Percentiles rank a stretch among this genome's conserved stretches.
Conservation (phyloP, 805 yeast genomes). For the Hanseniaspora pseudoguilliermondii region DNA sequence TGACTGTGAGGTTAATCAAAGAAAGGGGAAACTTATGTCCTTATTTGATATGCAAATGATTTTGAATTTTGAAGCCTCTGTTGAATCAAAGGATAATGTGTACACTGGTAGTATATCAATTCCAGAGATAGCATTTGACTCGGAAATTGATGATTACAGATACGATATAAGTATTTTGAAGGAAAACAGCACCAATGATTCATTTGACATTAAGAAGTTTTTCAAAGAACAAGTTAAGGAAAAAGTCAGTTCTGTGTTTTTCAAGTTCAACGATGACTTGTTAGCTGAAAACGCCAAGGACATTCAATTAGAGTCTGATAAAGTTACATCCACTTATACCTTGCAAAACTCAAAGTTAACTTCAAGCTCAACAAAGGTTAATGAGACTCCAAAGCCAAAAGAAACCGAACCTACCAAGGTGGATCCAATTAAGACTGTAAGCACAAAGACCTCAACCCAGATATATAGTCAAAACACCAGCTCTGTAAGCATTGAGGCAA, state of each 20-base stretch:
- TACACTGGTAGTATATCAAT: slow-evolving; percentile 63
- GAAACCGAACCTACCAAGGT: slow-evolving; percentile 2
- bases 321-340: slow-evolving; percentile 47
- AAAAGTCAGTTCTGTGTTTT: slow-evolving; percentile 44
- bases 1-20: slow-evolving; percentile 91
- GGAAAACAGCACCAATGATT: slow-evolving; percentile 39
- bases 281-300: slow-evolving; percentile 67
- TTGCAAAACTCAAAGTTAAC: slow-evolving; percentile 30
- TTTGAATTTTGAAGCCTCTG: slow-evolving; percentile 44
- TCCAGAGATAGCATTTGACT: slow-evolving; percentile 91
- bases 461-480: slow-evolving; percentile 55
- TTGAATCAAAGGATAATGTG: slow-evolving; percentile 25
- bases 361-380: not conserved
- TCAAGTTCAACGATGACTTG: slow-evolving; percentile 64
- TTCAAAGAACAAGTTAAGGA: slow-evolving; percentile 33
- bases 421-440: not conserved
- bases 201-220: slow-evolving; percentile 31
- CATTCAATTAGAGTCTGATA: slow-evolving; percentile 67
- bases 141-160: slow-evolving; percentile 73
- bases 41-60: slow-evolving; percentile 68
- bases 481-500: slow-evolving; percentile 59
- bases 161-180: slow-evolving; percentile 58
- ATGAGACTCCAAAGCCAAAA: slow-evolving; percentile 11
- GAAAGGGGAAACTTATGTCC: slow-evolving; percentile 92
- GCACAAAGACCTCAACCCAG: not conserved